Base-by-base conservation (phyloP, 1,284 basidiomycete species). In the Ustilago tritici region DNA sequence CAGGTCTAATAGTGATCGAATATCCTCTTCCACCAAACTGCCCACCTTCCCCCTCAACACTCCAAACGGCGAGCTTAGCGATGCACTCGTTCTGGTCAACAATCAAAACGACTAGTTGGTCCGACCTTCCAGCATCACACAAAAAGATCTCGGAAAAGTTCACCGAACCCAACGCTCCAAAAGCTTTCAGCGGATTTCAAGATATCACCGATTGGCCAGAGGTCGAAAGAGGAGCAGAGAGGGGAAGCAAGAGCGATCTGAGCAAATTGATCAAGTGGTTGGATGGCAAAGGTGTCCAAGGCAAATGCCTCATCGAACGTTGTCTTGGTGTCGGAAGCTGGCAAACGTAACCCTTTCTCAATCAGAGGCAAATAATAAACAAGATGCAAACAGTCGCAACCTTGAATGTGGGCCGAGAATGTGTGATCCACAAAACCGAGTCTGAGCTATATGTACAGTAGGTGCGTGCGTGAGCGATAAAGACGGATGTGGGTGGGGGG, bases 121-220 rank as follows among this genome's bases (percentile, higher is more conserved):
- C 46, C 35, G 81, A 83, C 59, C 76, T 83, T 34, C 81, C 80
- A 0, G 19, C 73, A 1, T 57, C 58, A 4, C 78, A 80, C 63
- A 83, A 83, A 35, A 83, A 83, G 63, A 81, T 83, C 53, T 70
- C 71, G 28, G 64, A 80, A 46, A 70, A 59, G n/a, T 65, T 73
- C 38, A 49, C 46, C 1, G 67, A 82, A 52, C 40, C 28, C 3
- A 2, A 43, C 5, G 55, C 38, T 0, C 2, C 6, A 6, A 38
- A 38, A 8, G 70, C 61, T 0, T 82, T 80, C 19, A 5, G 7
- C 1, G 62, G 15, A 6, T 74, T 81, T 19, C 12, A 67, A 6
- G 81, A 82, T 12, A 60, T 81, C 28, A 82, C 79, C 7, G 78
- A 76, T 31, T 34, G 28, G 34, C 68, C 76, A 4, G 72, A 80